phyloP scores from a whole-genome alignment of 352 stramenopile species.

The Aphanomyces euteiches region DNA sequence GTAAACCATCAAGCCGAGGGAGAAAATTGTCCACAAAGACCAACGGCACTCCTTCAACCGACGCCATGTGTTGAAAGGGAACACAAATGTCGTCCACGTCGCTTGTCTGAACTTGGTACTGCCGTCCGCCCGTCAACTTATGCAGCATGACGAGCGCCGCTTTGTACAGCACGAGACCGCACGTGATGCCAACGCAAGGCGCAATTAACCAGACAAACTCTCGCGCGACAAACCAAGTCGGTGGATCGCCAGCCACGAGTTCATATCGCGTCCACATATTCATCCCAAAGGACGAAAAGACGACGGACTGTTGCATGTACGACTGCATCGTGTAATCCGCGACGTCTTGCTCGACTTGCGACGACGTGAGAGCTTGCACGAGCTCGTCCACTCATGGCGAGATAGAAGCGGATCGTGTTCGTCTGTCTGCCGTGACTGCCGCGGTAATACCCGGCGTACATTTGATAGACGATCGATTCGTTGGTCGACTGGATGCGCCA shows the following conservation, averaged over 20 bases:
- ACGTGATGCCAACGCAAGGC: slow-evolving; percentile 1
- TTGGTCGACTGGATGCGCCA: slow-evolving; percentile 5
- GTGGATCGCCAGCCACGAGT: background rate
- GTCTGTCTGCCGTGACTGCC: background rate
- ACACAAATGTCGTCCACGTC: background rate
- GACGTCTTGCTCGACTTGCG: background rate
- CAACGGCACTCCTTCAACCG: background rate
- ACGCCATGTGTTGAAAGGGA: background rate
- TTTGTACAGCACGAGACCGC: background rate
- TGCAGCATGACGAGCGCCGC: background rate
- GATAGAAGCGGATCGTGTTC: slow-evolving; percentile 5
- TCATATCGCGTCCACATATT: slow-evolving; percentile 13
- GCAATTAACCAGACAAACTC: slow-evolving; percentile 22
- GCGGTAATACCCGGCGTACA: background rate
- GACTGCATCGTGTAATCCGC: background rate
- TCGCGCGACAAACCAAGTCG: slow-evolving; percentile 12
- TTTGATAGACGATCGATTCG: slow-evolving; percentile 5
- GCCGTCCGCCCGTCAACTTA: background rate
- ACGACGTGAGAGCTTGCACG: slow-evolving; percentile 8
- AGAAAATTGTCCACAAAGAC: slow-evolving; percentile 24
- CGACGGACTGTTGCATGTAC: slow-evolving; percentile 4
- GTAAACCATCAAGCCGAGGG: background rate
- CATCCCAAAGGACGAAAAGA: slow-evolving; percentile 7
- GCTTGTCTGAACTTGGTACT: background rate
- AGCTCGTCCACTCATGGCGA: slow-evolving; percentile 10